These are phyloP conservation scores for Amaranthus cruentus DNA, from an alignment of 148 eudicot species.

Conservation along the genomic window DNA sequence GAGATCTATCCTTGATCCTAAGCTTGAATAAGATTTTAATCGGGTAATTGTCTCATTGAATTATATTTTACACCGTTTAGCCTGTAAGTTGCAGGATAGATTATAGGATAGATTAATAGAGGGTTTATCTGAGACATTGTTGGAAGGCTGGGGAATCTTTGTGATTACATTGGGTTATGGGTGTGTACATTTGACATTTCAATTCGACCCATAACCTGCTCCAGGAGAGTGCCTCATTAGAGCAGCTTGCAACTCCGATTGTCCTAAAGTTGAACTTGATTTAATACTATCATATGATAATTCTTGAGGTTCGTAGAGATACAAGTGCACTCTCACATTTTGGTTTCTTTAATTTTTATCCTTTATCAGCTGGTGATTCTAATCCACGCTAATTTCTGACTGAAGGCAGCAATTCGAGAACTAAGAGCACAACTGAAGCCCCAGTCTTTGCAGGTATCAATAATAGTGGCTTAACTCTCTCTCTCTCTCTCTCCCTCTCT, in stretches of 20 bases:
- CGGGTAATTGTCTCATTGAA: not conserved
- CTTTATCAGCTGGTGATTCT: not conserved
- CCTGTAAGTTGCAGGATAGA: too few species aligned
- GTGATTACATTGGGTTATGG: not conserved
- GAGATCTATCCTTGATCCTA: not conserved
- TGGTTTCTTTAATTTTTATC: not conserved
- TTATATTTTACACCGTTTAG: too few species aligned
- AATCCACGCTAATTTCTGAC: conserved; percentile 1
- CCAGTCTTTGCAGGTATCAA: conserved; percentile 85
- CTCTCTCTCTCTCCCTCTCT: not conserved
- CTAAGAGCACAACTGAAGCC: conserved; percentile 90
- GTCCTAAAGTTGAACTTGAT: not conserved
- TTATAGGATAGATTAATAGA: too few species aligned
- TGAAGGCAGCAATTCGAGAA: conserved; percentile 90
- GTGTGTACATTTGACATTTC: not conserved
- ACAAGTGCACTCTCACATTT: not conserved
- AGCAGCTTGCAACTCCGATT: not conserved
- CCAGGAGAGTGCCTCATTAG: not conserved
- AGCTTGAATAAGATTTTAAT: not conserved
- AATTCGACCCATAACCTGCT: not conserved
- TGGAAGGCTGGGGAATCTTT: not conserved
- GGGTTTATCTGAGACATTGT: not conserved
- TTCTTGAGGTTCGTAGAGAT: not conserved
- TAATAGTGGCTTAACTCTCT: not conserved
- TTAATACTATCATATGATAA: not conserved